Evolutionary conservation across 306 rosid species (phyloP), one percentile per base, ranked within the genome.

Genomic region (Malus asiatica): DNA sequence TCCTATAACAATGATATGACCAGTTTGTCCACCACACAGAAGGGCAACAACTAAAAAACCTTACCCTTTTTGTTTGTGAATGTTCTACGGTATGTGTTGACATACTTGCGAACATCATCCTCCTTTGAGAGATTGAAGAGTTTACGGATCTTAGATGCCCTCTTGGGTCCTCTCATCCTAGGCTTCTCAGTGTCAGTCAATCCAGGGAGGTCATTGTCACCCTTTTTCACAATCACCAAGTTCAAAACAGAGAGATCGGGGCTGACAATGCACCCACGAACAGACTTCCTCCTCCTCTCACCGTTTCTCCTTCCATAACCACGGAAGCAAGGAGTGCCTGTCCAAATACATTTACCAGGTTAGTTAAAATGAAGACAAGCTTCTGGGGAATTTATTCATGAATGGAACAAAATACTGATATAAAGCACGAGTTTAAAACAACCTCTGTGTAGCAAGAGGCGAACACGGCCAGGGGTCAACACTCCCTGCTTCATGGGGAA

Each of bases 401-500:
- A 3, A 3, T 27, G 40, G n/a, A 38, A 68, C 6, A 22, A 10
- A 10, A 35, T 22, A 62, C 38, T 12, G 8, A n/a, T 13, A 60
- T 0, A 22, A 27, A 23, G 75, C 1, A 25, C 35, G 23, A 30
- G 42, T 6, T 29, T 25, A 23, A 13, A 52, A 84, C 52, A 42
- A 86, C 90, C 88, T 80, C 90, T 76, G 72, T 80, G 84, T 4
- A 87, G 87, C 76, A 84, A 78, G 75, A 87, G 88, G 57, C 82
- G 85, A 25, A 87, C 90, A 76, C 87, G 87, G 33, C 84, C 84
- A 10, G 88, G 87, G 52, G 90, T 82, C 87, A 84, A 72, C 15
- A 87, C 90, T 45, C 88, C 90, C 87, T 87, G 90, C 77, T 87
- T 87, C 90, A 84, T 87, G 25, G 90, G 90, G 75, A 87, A 87